phyloP scores from a whole-genome alignment of 768 basidiomycete genomes.

The Mycena galericulata region DNA sequence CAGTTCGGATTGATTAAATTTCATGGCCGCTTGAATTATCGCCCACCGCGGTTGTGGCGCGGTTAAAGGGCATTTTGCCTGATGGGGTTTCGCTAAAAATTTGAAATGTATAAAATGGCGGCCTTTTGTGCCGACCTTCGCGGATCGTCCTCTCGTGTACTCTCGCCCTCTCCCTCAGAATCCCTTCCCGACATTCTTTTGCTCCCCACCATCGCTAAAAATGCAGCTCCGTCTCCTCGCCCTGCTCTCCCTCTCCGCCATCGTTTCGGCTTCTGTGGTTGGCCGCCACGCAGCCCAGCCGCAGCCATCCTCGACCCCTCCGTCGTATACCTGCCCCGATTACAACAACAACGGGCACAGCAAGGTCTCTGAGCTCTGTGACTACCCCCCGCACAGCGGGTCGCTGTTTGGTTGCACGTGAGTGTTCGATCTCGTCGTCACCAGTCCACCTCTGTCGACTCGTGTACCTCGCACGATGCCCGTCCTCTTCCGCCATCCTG shows the following conservation, averaged over 20 bases:
- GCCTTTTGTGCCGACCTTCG: no score
- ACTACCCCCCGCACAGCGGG: slow-evolving; percentile 21
- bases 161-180: no score
- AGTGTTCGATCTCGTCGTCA: slow-evolving; percentile 4
- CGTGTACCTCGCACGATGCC: background rate
- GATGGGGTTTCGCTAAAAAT: no score
- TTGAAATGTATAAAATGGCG: no score
- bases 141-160: no score
- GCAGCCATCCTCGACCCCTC: slow-evolving; percentile 10
- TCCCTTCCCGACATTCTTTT: no score
- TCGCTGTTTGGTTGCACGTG: slow-evolving; percentile 29
- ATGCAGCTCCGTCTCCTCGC: slow-evolving; percentile 30
- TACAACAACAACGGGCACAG: background rate
- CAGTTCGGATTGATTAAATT: no score
- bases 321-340: slow-evolving; percentile 22
- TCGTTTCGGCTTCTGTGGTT: slow-evolving; percentile 3
- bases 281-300: background rate
- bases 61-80: no score
- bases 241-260: slow-evolving; percentile 9
- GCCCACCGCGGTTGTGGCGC: no score
- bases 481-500: background rate
- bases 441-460: background rate
- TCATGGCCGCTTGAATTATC: no score
- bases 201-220: background rate
- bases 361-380: slow-evolving; percentile 24